Evolutionary conservation across 2,329 filamentous ascomycete species (phyloP), one percentile per base, ranked within the genome.

Genomic region (Sporothrix humicola): DNA sequence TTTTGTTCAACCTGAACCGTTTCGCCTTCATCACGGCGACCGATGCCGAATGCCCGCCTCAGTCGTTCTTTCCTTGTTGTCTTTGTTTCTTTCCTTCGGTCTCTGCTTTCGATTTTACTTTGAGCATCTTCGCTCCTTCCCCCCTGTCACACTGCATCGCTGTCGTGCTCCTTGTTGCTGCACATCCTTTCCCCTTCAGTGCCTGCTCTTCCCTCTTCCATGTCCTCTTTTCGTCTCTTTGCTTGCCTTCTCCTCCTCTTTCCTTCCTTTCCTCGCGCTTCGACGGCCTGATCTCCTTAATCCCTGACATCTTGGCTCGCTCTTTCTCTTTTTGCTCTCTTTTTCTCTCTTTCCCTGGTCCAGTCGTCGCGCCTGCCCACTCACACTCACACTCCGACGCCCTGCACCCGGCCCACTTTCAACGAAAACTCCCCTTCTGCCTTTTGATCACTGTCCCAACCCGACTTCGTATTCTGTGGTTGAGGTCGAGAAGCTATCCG

Each of bases 171-270:
- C 71, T 72, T 66, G 71, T 46, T 23, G 42, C 37, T 66, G 71
- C 61, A 58, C 71, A 66, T 68, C 71, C 12, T 72, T 72, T 44
- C 71, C 59, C 20, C 56, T 66, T 50, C 59, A 6, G 42, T 46
- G 5, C 42, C 17, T 20, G 13, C 48, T 42, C 46, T 72, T 72
- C 20, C 63, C 71, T 42, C 48, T 44, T 13, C 37, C 20, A 15
- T 50, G 37, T 71, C 42, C 56, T 70, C 44, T 26, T 52, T 50
- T 31, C 65, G 20, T 69, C 54, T 9, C 58, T 44, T 63, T 26
- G 56, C 8, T 3, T 59, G 56, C 26, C 44, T 65, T 37, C 31
- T 37, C 31, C 31, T 37, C 31, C 7, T 37, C 31, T 37, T 37
- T 37, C 31, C 31, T 37, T 37, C 31, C 31, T 37, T 6, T 37